Percentiles rank a stretch among this genome's conserved stretches.
phyloP scores from a whole-genome alignment of 768 basidiomycete genomes.

The Mycena metata region DNA sequence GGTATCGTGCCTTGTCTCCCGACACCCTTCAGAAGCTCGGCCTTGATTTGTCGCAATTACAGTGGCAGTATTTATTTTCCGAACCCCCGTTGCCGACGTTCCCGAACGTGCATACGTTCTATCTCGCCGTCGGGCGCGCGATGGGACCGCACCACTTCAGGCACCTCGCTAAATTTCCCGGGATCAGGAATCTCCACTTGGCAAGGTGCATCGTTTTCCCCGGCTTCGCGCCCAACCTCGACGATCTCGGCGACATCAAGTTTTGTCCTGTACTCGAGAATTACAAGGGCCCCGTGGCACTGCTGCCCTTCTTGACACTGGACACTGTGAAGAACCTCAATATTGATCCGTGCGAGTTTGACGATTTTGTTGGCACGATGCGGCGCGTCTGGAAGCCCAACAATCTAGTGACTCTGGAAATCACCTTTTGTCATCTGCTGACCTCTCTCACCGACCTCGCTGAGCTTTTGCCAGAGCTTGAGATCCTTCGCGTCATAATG shows the following conservation, averaged over 20 bases:
- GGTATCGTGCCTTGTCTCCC: background rate
- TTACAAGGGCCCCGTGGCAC: conserved; percentile 1
- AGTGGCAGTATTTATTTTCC: background rate
- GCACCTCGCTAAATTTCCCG: background rate
- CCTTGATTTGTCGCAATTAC: background rate
- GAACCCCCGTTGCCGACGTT: background rate
- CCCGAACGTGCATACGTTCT: background rate
- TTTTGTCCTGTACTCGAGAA: conserved; percentile 6
- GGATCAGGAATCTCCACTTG: background rate
- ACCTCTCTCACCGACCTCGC: background rate
- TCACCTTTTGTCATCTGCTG: background rate
- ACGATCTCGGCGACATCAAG: background rate
- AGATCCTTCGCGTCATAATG: background rate
- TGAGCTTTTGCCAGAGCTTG: background rate
- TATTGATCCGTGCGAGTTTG: background rate
- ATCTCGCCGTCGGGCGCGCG: background rate
- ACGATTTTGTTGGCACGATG: background rate
- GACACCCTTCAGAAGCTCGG: background rate
- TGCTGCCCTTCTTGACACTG: background rate
- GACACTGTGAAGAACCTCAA: background rate
- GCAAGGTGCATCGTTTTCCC: background rate
- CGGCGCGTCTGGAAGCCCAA: background rate
- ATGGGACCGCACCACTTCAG: background rate
- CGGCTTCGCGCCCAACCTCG: background rate
- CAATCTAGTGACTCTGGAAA: background rate